Evolutionary conservation across 192 early-diverging fungal genomes (phyloP).

Genomic region (Entomortierella beljakovae): DNA sequence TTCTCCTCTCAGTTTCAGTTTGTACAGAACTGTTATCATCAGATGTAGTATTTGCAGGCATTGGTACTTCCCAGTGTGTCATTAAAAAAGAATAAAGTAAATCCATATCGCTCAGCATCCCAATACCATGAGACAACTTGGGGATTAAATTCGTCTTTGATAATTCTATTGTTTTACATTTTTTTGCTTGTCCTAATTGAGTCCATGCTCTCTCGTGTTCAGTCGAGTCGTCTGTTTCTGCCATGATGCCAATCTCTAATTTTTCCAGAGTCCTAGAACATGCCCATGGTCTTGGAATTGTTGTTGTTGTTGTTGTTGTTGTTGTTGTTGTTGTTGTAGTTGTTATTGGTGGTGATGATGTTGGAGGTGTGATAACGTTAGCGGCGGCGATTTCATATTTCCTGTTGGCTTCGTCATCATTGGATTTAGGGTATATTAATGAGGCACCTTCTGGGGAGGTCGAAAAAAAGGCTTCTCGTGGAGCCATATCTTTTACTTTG

Average conservation of each 20-base stretch:
- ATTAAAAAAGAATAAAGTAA: not conserved
- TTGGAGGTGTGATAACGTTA: no score
- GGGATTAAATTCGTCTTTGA: not conserved
- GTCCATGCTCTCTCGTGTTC: constrained; percentile 1
- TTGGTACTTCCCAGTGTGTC: not conserved
- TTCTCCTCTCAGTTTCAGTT: not conserved
- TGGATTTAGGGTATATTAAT: no score
- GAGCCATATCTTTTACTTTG: not conserved
- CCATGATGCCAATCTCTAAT: constrained; percentile 2
- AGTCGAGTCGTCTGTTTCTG: not conserved
- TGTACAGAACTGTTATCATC: not conserved
- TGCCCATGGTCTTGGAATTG: not conserved
- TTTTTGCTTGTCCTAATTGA: not conserved
- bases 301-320: not conserved
- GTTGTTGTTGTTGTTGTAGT: not conserved
- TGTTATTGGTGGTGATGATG: no score
- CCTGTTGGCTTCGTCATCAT: no score
- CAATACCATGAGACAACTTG: constrained; percentile 5
- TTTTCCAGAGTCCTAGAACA: not conserved
- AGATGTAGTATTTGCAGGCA: not conserved
- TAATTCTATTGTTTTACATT: not conserved
- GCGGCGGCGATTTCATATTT: no score
- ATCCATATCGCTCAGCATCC: not conserved
- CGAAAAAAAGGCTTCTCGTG: not conserved
- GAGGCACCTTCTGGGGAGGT: not conserved